Conservation (phyloP, 192 early-diverging fungal species). For the Umbelopsis isabellina region DNA sequence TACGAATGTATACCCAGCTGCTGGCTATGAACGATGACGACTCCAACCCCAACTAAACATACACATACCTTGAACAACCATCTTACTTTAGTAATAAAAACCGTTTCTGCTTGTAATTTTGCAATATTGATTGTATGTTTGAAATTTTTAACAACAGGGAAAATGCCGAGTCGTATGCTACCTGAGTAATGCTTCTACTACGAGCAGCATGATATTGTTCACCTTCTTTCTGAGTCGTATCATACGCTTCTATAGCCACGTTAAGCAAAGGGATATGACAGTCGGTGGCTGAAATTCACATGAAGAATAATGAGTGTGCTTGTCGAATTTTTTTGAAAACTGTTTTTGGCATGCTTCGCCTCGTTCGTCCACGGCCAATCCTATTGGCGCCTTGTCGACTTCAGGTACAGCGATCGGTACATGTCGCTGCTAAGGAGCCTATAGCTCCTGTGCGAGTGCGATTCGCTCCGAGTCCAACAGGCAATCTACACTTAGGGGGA, state of each 20-base stretch:
- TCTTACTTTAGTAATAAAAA: slow-evolving; percentile 20
- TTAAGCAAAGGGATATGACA: too few relatives aligned
- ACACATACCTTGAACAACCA: neutral
- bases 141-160: too few relatives aligned
- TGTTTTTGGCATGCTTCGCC: neutral
- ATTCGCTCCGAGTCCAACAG: slow-evolving; percentile 95
- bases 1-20: slow-evolving; percentile 82
- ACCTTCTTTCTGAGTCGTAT: too few relatives aligned
- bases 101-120: neutral
- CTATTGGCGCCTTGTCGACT: neutral
- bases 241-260: too few relatives aligned
- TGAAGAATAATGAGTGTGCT: too few relatives aligned
- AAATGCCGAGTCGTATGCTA: too few relatives aligned
- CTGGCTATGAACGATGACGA: slow-evolving; percentile 55
- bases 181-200: too few relatives aligned
- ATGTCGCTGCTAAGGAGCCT: neutral
- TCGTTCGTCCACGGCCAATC: slow-evolving; percentile 2
- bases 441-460: slow-evolving; percentile 70
- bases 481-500: slow-evolving; percentile 90
- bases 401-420: neutral
- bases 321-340: neutral
- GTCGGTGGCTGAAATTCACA: too few relatives aligned
- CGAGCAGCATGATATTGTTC: too few relatives aligned
- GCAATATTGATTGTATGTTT: neutral
- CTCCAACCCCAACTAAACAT: neutral